These are phyloP conservation scores for Capsella rubella DNA, from an alignment of 441 rosid species.

Conservation along the genomic window DNA sequence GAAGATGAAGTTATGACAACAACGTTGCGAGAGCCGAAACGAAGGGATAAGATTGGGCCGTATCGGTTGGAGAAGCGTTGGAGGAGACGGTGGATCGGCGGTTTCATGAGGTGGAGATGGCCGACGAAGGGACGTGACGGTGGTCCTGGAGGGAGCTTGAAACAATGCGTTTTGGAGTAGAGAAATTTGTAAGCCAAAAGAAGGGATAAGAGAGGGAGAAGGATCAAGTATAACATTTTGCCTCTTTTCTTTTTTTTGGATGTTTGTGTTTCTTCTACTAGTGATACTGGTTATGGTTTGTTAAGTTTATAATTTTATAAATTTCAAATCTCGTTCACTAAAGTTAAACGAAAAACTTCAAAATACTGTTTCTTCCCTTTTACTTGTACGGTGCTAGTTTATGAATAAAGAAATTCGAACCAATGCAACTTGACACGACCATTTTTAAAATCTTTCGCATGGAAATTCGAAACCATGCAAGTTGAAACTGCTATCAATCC, in stretches of 20 bases:
- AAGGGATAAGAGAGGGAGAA: slow-evolving; percentile 6
- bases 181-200: slow-evolving; percentile 9
- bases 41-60: slow-evolving; percentile 46
- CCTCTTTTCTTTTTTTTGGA: neutral
- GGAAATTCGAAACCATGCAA: neutral
- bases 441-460: neutral
- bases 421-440: neutral
- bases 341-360: too few species aligned
- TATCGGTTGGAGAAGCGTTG: slow-evolving; percentile 31
- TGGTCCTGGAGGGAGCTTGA: slow-evolving; percentile 41
- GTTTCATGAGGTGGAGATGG: slow-evolving; percentile 47
- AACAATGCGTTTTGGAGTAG: slow-evolving; percentile 22
- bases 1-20: slow-evolving; percentile 38
- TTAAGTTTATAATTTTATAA: neutral
- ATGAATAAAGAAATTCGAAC: neutral
- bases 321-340: too few species aligned
- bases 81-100: slow-evolving; percentile 45
- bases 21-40: slow-evolving; percentile 41
- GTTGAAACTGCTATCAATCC: too few species aligned
- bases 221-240: slow-evolving; percentile 32
- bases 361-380: too few species aligned
- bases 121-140: slow-evolving; percentile 40
- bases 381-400: neutral
- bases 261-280: neutral
- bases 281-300: neutral